Conservation (phyloP, 305 asterid species). For the Fraxinus ornus region DNA sequence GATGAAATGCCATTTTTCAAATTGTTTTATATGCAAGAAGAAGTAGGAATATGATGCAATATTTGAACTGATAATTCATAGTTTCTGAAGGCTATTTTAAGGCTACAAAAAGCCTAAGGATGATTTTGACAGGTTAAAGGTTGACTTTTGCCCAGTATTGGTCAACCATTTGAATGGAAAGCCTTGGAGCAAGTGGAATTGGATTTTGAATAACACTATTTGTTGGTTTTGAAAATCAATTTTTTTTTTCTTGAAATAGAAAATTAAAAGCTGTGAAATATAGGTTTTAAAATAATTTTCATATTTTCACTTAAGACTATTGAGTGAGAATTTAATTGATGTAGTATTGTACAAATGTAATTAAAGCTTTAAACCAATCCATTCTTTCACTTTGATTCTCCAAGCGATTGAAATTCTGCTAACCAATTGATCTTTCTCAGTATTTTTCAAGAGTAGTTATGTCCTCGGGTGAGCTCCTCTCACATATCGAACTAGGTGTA, state of each 20-base stretch:
- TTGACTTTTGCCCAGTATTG: neutral
- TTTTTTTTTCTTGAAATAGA: no score
- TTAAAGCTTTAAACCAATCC: no score
- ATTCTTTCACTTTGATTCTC: no score
- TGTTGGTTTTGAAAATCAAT: neutral
- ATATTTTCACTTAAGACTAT: no score
- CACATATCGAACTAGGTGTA: neutral
- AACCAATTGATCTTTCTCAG: neutral
- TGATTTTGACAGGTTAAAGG: neutral
- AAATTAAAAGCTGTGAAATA: neutral
- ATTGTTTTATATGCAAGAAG: no score
- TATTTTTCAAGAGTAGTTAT: no score
- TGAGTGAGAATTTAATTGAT: neutral
- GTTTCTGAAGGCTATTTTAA: no score
- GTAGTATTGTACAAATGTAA: no score
- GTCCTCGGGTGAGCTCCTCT: neutral
- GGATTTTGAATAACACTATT: no score
- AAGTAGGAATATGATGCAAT: neutral
- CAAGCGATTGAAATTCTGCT: neutral
- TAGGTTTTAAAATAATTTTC: no score
- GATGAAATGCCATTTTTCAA: neutral
- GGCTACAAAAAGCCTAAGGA: neutral
- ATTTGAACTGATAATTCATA: neutral
- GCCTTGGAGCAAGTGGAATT: no score
- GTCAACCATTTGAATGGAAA: no score